These are phyloP conservation scores for Musa troglodytarum DNA, from an alignment of 176 grass and related monocot genomes.

Conservation along the genomic window DNA sequence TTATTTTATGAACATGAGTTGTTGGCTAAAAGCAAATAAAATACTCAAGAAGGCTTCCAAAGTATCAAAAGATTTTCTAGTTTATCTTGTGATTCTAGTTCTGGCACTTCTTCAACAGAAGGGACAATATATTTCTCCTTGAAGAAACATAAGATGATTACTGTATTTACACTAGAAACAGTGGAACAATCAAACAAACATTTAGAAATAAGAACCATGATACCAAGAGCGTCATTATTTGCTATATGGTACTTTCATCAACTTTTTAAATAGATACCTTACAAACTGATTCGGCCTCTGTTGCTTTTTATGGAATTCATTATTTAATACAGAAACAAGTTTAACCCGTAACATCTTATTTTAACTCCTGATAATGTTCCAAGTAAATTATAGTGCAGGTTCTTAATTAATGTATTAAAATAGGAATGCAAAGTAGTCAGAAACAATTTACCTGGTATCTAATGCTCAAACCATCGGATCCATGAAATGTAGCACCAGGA, in stretches of 20 bases:
- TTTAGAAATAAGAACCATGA: background rate
- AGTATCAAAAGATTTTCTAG: background rate
- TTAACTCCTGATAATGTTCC: background rate
- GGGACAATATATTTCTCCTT: background rate
- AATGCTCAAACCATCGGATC: conserved; percentile 34
- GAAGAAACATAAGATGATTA: background rate
- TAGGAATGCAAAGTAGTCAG: background rate
- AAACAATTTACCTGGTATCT: conserved; percentile 38
- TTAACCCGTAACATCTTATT: no score
- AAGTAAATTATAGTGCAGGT: background rate
- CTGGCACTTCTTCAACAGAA: background rate
- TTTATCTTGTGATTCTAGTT: background rate
- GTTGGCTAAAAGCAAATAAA: background rate
- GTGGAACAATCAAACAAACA: background rate
- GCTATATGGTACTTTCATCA: no score
- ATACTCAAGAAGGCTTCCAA: background rate
- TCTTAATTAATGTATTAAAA: background rate
- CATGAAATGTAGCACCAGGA: conserved; percentile 37
- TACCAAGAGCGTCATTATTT: no score
- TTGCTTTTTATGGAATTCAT: background rate
- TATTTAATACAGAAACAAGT: background rate
- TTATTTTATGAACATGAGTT: background rate
- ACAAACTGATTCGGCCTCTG: background rate
- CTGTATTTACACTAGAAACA: background rate
- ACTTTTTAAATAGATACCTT: no score